A percentile compares a stretch with the other conserved stretches of the same genome.
Conservation (phyloP, 1,284 basidiomycete genomes). For the Mycosarcoma maydis region DNA sequence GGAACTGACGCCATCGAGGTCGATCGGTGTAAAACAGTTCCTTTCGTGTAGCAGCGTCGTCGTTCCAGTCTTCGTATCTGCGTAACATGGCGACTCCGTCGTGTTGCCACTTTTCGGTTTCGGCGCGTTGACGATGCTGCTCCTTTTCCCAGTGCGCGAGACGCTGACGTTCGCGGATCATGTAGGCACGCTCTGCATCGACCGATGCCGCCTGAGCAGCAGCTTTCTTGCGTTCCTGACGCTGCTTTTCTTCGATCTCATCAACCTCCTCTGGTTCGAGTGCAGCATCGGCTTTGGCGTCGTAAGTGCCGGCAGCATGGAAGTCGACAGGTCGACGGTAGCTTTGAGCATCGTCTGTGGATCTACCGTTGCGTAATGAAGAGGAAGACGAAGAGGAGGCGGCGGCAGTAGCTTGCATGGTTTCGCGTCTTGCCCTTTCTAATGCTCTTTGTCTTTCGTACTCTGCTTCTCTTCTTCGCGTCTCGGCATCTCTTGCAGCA, state of each 20-base stretch:
- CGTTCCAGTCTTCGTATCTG: conserved; percentile 41
- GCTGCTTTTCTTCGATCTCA: conserved; percentile 34
- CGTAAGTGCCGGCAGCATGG: conserved; percentile 32
- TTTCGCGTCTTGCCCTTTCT: conserved; percentile 31
- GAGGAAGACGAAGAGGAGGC: conserved; percentile 5
- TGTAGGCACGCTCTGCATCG: conserved; percentile 44
- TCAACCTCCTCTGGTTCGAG: conserved; percentile 52
- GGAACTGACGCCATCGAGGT: conserved; percentile 55
- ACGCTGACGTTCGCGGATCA: conserved; percentile 41
- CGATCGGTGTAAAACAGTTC: conserved; percentile 56
- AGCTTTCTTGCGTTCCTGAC: conserved; percentile 34
- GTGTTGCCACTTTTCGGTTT: conserved; percentile 29
- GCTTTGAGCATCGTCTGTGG: conserved; percentile 38
- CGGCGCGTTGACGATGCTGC: conserved; percentile 24
- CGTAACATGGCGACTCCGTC: conserved; percentile 19
- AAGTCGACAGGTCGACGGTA: conserved; percentile 49
- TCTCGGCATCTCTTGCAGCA: conserved; percentile 62
- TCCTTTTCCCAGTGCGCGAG: conserved; percentile 57
- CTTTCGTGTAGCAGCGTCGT: conserved; percentile 26
- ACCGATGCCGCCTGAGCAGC: conserved; percentile 43
- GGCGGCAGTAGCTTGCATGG: conserved; percentile 17
- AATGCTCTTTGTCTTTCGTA: conserved; percentile 52
- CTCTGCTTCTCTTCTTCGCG: conserved; percentile 55
- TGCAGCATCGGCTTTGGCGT: conserved; percentile 10
- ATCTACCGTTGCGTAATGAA: conserved; percentile 14